These are phyloP conservation scores for Botrytis cinerea DNA, from an alignment of 2,329 filamentous ascomycete species.

Conservation along the genomic window DNA sequence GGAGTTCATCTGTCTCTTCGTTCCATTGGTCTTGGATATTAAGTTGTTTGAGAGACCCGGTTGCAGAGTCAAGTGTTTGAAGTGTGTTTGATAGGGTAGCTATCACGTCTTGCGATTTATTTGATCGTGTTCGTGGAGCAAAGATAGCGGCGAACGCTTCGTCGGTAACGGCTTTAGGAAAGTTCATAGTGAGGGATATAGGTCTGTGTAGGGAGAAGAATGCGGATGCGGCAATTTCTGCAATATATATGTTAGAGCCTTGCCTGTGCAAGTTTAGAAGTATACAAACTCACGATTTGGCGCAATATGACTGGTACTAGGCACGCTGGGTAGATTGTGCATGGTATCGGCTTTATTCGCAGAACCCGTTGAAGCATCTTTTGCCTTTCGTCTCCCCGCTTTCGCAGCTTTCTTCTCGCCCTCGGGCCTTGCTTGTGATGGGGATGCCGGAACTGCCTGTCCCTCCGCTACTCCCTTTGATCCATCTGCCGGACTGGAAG, in stretches of 20 bases:
- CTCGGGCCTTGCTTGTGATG: slow-evolving; percentile 32
- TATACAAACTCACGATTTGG: slow-evolving; percentile 56
- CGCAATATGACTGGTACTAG: slow-evolving; percentile 71
- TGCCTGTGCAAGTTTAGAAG: neutral
- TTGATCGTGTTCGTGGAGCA: slow-evolving; percentile 53
- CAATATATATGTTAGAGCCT: slow-evolving; percentile 2
- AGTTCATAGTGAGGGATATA: slow-evolving; percentile 81
- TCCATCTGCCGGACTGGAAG: slow-evolving; percentile 43
- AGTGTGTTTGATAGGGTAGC: slow-evolving; percentile 64
- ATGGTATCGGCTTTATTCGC: slow-evolving; percentile 48
- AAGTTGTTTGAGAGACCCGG: slow-evolving; percentile 44
- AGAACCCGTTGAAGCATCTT: slow-evolving; percentile 48
- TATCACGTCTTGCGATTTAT: slow-evolving; percentile 60
- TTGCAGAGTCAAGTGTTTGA: slow-evolving; percentile 59
- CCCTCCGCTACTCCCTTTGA: slow-evolving; percentile 38
- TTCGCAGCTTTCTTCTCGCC: slow-evolving; percentile 48
- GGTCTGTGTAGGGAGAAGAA: slow-evolving; percentile 97
- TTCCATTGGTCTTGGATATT: slow-evolving; percentile 36
- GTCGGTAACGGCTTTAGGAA: slow-evolving; percentile 70
- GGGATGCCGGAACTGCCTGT: slow-evolving; percentile 32
- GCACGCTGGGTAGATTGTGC: slow-evolving; percentile 69
- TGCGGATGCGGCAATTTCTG: slow-evolving; percentile 83
- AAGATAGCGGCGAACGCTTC: slow-evolving; percentile 87
- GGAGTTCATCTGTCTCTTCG: slow-evolving; percentile 42
- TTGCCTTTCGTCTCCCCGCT: slow-evolving; percentile 55